Base-by-base conservation (phyloP, 352 stramenopile species). In the Phytophthora pisi region DNA sequence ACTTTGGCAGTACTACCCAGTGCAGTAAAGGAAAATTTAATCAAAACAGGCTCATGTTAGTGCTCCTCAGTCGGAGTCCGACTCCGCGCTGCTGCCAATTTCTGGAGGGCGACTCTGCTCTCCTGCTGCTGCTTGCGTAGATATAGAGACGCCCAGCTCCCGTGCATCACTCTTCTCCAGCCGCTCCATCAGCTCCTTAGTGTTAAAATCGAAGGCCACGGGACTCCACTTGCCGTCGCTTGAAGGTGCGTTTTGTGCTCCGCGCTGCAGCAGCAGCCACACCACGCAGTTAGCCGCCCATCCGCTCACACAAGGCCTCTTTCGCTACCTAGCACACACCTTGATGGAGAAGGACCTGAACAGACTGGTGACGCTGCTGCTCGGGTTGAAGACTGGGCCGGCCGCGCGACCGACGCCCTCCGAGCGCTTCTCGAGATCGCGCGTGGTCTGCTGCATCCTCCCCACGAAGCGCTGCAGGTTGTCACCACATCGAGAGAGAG, bases 311-410 rank as follows among this genome's bases (percentile, higher is more conserved):
- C 23, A n/a, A 1, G 20, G 38, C 38, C 13, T 46, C 38, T 20
- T 20, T 8, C 4, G 31, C 15, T 57, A 9, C 4, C 5, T 8
- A 15, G 9, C 43, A 20, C 23, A 7, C 30, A 93, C 86, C 81
- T 91, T 93, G 24, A 89, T 82, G 1, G 77, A 82, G 40, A 95
- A 78, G 10, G 80, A 90, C 15, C 84, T 81, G 43, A 73, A 63
- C 30, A 95, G 66, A 30, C 84, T 75, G 51, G 75, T 90, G 15
- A 88, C 73, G 42, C 90, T 82, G 16, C 84, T 74, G 18, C 68
- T 75, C 18, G 78, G 66, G 40, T 87, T 84, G 46, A 95, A 91
- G n/a, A 93, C 72, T 13, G 84, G 72, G 5, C 70, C 74, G 7
- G 84, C 79, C 4, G 74, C 78, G 30, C 82, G 83, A 30, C 61